Evolutionary conservation across 768 basidiomycete species (phyloP), one percentile per base, ranked within the genome.

Genomic region (Leccinum boreale): DNA sequence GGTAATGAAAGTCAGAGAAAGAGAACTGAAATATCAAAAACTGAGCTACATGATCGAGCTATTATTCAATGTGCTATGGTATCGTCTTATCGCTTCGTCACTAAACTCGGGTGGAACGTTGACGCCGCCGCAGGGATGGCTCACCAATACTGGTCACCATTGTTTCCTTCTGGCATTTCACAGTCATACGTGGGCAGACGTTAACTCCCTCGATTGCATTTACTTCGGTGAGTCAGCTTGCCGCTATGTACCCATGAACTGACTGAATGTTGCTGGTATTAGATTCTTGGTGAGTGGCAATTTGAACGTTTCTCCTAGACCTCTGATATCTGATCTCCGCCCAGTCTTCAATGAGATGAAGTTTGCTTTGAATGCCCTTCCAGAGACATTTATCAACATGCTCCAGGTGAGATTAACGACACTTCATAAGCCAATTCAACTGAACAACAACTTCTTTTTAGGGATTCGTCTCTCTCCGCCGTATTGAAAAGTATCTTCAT

Each of bases 301-400:
- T 39, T 55, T 4, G 14, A 1, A 35, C 10, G 28, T 39, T 21
- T 46, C 17, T n/a, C 7, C 7, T 5, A 42, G 47, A 15, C 19
- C 42, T 9, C 17, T 39, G 10, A 44, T 35, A 1, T 50, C 52
- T 68, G 39, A 67, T 29, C 19, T 24, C 28, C 33, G 1, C 31
- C 55, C 67, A 84, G 92, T 96, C 19, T 95, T 96, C 74, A 80
- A 81, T 52, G 91, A 94, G 73, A 85, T 96, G 81, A 89, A 89
- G 67, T 95, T 87, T 63, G 91, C 89, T 5, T 79, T 96, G 54
- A 93, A 88, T 64, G 89, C 89, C 1, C 80, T 97, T 5, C 94
- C 94, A 0, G 93, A 95, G 70, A 93, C 92, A 0, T 86, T 95
- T 67, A 92, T 97, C 71, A 91, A 92, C 65, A 80, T 92, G 76